A percentile compares a stretch with the other conserved stretches of the same genome.
phyloP scores from a whole-genome alignment of 164 flowering plant genomes.

The Sedum album region DNA sequence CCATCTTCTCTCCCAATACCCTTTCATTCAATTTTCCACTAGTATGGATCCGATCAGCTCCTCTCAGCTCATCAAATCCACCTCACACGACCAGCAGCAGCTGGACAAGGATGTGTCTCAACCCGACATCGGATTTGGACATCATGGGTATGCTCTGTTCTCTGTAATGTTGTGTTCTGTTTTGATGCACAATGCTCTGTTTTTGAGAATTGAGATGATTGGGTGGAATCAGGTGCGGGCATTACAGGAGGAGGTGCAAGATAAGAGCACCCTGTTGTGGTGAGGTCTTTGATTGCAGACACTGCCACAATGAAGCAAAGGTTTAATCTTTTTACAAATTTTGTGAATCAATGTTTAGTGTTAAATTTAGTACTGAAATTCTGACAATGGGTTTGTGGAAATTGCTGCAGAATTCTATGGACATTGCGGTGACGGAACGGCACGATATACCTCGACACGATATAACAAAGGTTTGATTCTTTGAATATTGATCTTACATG shows the following conservation, averaged over 20 bases:
- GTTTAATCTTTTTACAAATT: slow-evolving; percentile 19
- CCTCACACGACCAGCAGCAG: too few relatives aligned
- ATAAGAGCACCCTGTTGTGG: slow-evolving; percentile 87
- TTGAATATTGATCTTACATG: too few relatives aligned
- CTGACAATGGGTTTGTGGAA: not conserved
- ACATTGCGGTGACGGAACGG: slow-evolving; percentile 38
- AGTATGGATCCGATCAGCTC: not conserved
- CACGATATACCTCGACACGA: slow-evolving; percentile 85
- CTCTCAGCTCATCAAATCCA: not conserved
- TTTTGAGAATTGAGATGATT: not conserved
- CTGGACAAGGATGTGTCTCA: slow-evolving; percentile 3
- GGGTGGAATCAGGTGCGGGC: slow-evolving; percentile 43
- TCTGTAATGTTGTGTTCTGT: not conserved
- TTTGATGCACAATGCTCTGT: not conserved
- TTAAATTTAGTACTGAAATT: not conserved
- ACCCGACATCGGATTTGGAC: slow-evolving; percentile 25
- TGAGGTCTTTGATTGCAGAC: slow-evolving; percentile 81
- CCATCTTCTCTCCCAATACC: not conserved
- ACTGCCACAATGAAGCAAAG: slow-evolving; percentile 90
- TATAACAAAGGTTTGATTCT: slow-evolving; percentile 41
- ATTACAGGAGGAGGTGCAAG: slow-evolving; percentile 78
- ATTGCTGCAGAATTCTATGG: slow-evolving; percentile 52
- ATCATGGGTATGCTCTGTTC: slow-evolving; percentile 31
- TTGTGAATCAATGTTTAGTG: not conserved
- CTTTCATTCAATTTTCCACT: not conserved